Evolutionary conservation across 2,329 filamentous ascomycete species (phyloP), one percentile per base, ranked within the genome.

Genomic region (Macrophomina pseudophaseolina): DNA sequence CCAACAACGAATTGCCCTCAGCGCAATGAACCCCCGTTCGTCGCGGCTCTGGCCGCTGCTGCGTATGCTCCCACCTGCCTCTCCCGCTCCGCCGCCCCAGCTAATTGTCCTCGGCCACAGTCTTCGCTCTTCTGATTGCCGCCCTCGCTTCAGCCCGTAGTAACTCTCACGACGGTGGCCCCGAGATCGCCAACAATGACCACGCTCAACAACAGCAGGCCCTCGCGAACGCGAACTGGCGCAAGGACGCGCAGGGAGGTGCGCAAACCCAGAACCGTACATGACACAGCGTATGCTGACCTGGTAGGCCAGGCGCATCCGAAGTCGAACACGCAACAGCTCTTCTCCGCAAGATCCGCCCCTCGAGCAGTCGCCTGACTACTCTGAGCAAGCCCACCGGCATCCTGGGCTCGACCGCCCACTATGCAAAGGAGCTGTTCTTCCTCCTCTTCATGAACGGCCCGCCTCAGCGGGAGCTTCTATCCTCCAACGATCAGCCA

Each of bases 371-470:
- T 33, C 79, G 71, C 71, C 80, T 76, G 74, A 81, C 72, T 74
- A 76, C 72, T 71, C 74, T 74, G 71, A 76, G 72, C 65, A 87
- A 85, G 74, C 85, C 87, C 7, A 84, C 84, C 9, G 87, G 88
- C 35, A 73, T 90, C 40, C 68, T 89, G 5, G 86, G 85, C 46
- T 82, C 84, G 66, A 80, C 83, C 44, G 80, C 84, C 69, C 83
- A 90, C 79, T 91, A 90, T 74, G 83, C 84, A 46, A 86, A 87
- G 71, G 82, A 89, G 74, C 78, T 86, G 28, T 88, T 91, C 73
- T 84, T 86, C 54, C 79, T 89, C 35, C 78, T 91, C 18, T 90
- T 90, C 74, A 86, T 90, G 81, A 89, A 89, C 71, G 83, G 84
- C 1, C 87, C 88, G 1, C 77, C 81, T 16, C 77, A 82, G 46